These are phyloP conservation scores for Chrysanthemum seticuspe DNA, from an alignment of 129 eudicot genomes.

Conservation along the genomic window DNA sequence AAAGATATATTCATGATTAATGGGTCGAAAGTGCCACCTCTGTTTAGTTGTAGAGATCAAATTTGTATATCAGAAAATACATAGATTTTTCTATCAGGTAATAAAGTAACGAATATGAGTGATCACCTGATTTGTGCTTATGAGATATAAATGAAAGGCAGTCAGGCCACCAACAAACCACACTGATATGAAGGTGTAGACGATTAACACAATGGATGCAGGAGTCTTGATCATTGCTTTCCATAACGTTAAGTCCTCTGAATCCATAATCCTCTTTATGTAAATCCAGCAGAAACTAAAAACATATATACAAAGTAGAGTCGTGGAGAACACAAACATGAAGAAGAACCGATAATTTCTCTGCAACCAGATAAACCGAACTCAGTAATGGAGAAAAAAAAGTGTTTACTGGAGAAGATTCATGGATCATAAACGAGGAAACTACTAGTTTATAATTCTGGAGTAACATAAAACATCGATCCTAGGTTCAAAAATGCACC, in stretches of 20 bases:
- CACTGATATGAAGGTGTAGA: conserved; percentile 92
- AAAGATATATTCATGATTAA: background rate
- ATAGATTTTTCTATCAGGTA: background rate
- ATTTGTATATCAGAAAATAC: background rate
- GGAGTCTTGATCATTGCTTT: conserved; percentile 96
- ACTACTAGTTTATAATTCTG: background rate
- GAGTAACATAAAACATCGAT: too few species aligned
- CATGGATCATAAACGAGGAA: background rate
- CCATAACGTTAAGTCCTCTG: conserved; percentile 74
- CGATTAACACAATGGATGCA: conserved; percentile 82
- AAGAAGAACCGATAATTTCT: conserved; percentile 95
- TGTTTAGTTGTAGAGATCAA: conserved; percentile 8
- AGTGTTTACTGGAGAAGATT: background rate
- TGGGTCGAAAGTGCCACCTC: background rate
- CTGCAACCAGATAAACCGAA: conserved; percentile 48
- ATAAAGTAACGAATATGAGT: background rate
- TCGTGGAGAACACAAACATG: conserved; percentile 95
- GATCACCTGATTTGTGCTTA: conserved; percentile 91
- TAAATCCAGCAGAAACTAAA: conserved; percentile 97
- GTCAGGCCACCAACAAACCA: conserved; percentile 99
- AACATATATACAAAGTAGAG: conserved; percentile 88
- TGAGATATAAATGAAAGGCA: conserved; percentile 91
- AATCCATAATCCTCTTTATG: conserved; percentile 71
- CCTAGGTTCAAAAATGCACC: too few species aligned
- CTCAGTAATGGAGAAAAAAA: background rate